These are phyloP conservation scores for Nitzschia sp. DNA, from an alignment of 108 stramenopile genomes.

Conservation along the genomic window DNA sequence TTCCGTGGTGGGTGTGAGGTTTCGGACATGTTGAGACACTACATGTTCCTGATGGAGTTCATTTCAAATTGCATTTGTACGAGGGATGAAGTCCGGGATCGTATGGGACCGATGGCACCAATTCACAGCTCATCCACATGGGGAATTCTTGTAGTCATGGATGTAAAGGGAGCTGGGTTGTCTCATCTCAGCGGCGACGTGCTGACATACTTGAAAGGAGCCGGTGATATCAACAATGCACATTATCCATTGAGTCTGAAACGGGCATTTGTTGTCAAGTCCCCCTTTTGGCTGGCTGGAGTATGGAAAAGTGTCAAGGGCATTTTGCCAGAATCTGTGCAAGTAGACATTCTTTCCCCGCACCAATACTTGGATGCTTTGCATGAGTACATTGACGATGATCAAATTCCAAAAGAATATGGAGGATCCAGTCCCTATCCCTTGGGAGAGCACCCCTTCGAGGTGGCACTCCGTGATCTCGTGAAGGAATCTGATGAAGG, in stretches of 20 bases:
- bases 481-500: constrained; percentile 10
- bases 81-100: constrained; percentile 12
- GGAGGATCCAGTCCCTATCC: constrained; percentile 52
- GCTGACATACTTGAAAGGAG: constrained; percentile 49
- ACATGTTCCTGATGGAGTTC: constrained; percentile 61
- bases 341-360: constrained; percentile 44
- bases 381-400: constrained; percentile 58
- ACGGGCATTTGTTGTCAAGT: constrained; percentile 46
- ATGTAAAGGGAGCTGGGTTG: constrained; percentile 48
- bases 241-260: constrained; percentile 59
- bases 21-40: constrained; percentile 59
- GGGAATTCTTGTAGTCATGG: constrained; percentile 63
- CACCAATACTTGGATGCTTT: constrained; percentile 40
- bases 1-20: constrained; percentile 50
- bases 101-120: background rate
- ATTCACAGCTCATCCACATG: constrained; percentile 27
- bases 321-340: constrained; percentile 53
- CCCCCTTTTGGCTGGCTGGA: constrained; percentile 58
- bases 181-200: constrained; percentile 54
- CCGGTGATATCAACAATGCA: constrained; percentile 53
- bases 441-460: constrained; percentile 61
- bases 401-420: constrained; percentile 58
- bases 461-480: constrained; percentile 20
- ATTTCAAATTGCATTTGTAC: constrained; percentile 42
- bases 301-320: constrained; percentile 43